These are phyloP conservation scores for Aspergillus uvarum DNA, from an alignment of 2,329 filamentous ascomycete species.

Conservation along the genomic window DNA sequence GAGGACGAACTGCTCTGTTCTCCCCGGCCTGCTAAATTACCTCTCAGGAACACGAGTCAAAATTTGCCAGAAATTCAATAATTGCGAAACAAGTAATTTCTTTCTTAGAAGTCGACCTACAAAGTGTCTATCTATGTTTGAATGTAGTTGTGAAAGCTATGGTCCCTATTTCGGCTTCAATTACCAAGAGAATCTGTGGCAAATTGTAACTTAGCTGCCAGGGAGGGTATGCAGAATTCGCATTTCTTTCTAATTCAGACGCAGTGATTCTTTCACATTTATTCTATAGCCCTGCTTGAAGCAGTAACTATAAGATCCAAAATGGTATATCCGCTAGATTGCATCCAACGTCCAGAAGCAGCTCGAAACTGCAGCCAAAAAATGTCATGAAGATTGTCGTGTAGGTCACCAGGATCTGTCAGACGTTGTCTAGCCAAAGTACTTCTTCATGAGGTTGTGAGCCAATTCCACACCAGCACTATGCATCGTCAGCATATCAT, in stretches of 20 bases:
- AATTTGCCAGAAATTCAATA: no score
- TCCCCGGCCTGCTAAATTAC: no score
- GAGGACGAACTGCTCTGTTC: no score
- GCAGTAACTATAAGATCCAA: not conserved
- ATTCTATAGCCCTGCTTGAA: not conserved
- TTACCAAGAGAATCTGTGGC: no score
- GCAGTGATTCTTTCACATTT: not conserved
- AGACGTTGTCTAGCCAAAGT: constrained; percentile 36
- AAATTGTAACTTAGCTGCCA: no score
- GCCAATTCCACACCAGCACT: constrained; percentile 52
- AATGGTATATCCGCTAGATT: not conserved
- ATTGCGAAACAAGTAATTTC: no score
- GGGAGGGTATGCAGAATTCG: no score
- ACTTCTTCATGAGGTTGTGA: constrained; percentile 51
- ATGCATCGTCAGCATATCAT: constrained; percentile 1
- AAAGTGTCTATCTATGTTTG: no score
- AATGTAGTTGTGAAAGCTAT: no score
- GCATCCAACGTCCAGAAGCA: not conserved
- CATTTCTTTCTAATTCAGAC: not conserved
- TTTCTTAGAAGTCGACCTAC: no score
- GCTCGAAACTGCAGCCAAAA: not conserved
- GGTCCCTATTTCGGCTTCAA: no score
- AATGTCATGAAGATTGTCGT: not conserved
- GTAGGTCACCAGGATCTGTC: not conserved
- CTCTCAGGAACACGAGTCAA: no score